Evolutionary conservation across 805 yeast genomes (phyloP), one percentile per base, ranked within the genome.

Genomic region (Candida maesae): DNA sequence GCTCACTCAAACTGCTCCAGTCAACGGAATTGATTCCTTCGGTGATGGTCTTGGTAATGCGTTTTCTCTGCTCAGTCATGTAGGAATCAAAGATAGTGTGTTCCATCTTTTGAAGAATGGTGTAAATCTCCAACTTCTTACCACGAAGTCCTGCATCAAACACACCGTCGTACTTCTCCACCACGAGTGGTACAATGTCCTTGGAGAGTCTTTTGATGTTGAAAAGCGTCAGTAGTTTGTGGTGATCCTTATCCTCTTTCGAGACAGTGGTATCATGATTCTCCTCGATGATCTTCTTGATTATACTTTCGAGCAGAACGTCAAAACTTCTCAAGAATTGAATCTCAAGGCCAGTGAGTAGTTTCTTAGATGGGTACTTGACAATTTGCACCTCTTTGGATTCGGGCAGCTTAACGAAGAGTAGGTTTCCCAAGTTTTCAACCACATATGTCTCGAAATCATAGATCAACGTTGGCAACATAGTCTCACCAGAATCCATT

Each of bases 31-130:
- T 58, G 31, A 70, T 62, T 23, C 74, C 78, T 23, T 53, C 56
- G 40, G 61, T 58, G n/a, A 68, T 58, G 23, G 68, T 70, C 35
- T 58, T 67, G 63, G 30, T 74, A 42, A 39, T 61, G 49, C 12
- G 65, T 50, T 48, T 76, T 68, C 57, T 53, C 32, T 78, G 72
- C 36, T 70, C 72, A 6, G 70, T 67, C 36, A 78, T 61, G 49
- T 72, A 81, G 16, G 72, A 70, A 12, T 71, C 73, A 49, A 80
- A 79, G 5, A 83, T 64, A 1, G 74, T 71, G 11, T 65, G 57
- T 46, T 79, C 84, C 58, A 76, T 65, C 39, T 69, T 68, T 15
- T 67, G 70, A 39, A 79, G 51, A 4, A 70, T 60, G 7, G 63
- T 57, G 42, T 67, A 71, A 2, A 80, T 56, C n/a, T 71, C 69